Conservation (phyloP, 2,329 filamentous ascomycete species). For the Aspergillus pseudoterreus region DNA sequence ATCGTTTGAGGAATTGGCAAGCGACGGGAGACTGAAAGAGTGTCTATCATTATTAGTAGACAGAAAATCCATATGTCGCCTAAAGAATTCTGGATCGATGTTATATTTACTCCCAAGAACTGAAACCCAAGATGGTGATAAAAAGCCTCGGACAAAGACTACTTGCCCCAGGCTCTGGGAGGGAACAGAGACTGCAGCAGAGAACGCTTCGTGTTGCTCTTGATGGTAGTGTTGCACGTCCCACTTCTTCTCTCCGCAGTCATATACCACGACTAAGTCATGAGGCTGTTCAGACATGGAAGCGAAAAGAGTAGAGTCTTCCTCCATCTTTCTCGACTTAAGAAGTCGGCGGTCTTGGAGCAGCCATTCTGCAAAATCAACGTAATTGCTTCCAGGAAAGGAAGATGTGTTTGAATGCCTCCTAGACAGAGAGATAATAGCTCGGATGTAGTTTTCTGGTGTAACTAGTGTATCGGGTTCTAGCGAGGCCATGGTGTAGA, state of each 20-base stretch:
- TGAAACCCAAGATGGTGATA: conserved; percentile 4
- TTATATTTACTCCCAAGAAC: conserved; percentile 5
- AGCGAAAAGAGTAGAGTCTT: neutral
- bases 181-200: neutral
- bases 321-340: neutral
- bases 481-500: too few species aligned
- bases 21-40: conserved; percentile 1
- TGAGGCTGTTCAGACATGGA: neutral
- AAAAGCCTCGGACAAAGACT: conserved; percentile 4
- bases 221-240: neutral
- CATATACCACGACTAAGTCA: neutral
- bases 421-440: conserved; percentile 4
- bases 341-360: conserved; percentile 1
- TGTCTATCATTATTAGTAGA: conserved; percentile 1
- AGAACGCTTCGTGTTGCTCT: neutral
- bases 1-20: conserved; percentile 2
- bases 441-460: conserved; percentile 4
- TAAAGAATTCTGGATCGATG: conserved; percentile 5
- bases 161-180: neutral
- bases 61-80: conserved; percentile 3
- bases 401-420: conserved; percentile 1
- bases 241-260: conserved; percentile 1
- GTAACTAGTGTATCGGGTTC: neutral
- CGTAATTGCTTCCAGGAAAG: conserved; percentile 4
- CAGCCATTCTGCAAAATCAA: conserved; percentile 5